Conservation (phyloP, 345 rosid species). For the Brassica rapa region DNA sequence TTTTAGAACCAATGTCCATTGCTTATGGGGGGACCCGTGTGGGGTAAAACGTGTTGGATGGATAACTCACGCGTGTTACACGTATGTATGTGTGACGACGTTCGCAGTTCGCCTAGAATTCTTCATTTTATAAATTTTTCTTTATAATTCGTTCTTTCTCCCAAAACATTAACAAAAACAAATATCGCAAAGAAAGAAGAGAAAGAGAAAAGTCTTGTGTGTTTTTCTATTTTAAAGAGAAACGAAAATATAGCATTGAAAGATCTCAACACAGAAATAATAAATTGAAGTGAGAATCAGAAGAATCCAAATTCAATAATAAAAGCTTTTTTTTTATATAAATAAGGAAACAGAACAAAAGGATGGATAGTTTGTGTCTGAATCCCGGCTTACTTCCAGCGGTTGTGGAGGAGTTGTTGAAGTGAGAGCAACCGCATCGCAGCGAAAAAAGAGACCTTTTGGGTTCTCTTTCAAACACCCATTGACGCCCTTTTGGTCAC, state of each 20-base stretch:
- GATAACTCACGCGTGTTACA: constrained; percentile 34
- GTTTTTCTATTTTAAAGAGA: constrained; percentile 1
- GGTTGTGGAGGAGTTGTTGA: constrained; percentile 46
- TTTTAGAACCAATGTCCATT: constrained; percentile 1
- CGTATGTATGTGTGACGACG: constrained; percentile 27
- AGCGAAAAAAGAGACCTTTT: constrained; percentile 37
- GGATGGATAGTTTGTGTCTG: constrained; percentile 64
- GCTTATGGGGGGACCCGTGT: constrained; percentile 16
- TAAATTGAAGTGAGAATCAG: constrained; percentile 4
- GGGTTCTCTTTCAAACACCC: constrained; percentile 69
- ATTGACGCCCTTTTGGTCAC: constrained; percentile 63
- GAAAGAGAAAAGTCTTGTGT: neutral
- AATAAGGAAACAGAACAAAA: neutral
- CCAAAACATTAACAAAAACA: neutral
- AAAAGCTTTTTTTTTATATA: no score
- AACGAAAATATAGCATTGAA: constrained; percentile 25
- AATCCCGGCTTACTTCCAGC: constrained; percentile 49
- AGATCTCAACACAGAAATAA: constrained; percentile 4
- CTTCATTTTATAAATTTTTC: constrained; percentile 6
- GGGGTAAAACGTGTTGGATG: constrained; percentile 22
- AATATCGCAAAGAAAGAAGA: constrained; percentile 2
- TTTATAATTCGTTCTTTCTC: neutral
- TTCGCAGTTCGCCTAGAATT: neutral
- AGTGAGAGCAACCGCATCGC: constrained; percentile 48
- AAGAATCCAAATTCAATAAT: neutral